Evolutionary conservation across 306 rosid species (phyloP), one percentile per base, ranked within the genome.

Genomic region (Albizia julibrissin): DNA sequence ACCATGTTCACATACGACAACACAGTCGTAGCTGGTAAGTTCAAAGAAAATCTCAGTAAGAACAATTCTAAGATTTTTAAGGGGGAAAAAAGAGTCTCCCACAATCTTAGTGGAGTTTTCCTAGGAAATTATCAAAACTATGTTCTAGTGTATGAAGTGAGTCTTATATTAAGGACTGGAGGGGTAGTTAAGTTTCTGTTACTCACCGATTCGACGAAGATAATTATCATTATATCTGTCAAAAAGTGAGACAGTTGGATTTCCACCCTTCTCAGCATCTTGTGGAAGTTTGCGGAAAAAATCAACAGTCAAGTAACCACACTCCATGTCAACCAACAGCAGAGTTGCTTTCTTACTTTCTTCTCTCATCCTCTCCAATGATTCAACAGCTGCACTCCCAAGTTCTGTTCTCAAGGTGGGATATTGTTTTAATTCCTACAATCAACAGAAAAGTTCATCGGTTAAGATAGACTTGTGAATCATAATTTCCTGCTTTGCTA

Each of bases 271-370:
- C 77, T 95, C 99, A 44, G 91, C 88, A 12, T 95, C 98, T 79
- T 95, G 99, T 37, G 99, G 99, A 85, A 95, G 99, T 88, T 92
- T 95, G 59, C 99, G 98, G 69, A 95, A 95, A 90, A 89, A 95
- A 26, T 95, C 99, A 66, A 93, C 96, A 0, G 97, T 95, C 84
- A 95, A 84, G 85, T 95, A 95, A 84, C 98, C 90, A 74, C 86
- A 83, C 72, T 95, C 99, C 99, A 95, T 95, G 79, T 95, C 99
- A 59, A 93, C 99, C 73, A 95, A 83, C 80, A 82, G 85, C 65
- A 95, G 90, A 2, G 99, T 88, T 46, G 99, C 98, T 85, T 86
- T 95, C 92, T 89, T 95, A 86, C 99, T 93, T 80, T 92, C 96
- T 1, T 92, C 99, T 86, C 85, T 93, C 99, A 95, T 93, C 86